phyloP scores from a whole-genome alignment of 352 stramenopile genomes.

The Phytopythium montanum region DNA sequence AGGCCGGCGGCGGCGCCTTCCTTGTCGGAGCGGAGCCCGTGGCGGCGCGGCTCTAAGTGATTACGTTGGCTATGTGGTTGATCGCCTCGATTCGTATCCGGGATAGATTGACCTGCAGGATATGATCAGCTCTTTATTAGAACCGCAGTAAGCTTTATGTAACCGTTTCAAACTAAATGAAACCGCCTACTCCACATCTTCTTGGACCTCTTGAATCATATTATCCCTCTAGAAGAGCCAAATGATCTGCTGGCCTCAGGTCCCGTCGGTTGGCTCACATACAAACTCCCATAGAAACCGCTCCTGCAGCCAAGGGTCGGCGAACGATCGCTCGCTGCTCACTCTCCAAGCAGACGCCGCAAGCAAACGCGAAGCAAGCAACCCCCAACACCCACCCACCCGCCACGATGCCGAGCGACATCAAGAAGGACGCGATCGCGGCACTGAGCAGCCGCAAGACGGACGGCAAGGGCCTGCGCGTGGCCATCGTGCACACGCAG shows the following conservation, averaged over 20 bases:
- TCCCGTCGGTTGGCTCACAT: background rate
- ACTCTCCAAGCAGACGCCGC: background rate
- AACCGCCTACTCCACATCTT: too few relatives aligned
- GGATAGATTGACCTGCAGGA: too few relatives aligned
- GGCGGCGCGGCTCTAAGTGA: too few relatives aligned
- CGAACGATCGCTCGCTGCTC: background rate
- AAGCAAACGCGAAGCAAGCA: background rate
- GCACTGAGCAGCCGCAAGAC: conserved; percentile 77
- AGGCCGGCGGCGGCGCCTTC: background rate
- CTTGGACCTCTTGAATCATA: background rate
- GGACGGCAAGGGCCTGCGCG: conserved; percentile 65
- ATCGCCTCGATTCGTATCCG: too few relatives aligned
- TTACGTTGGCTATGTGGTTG: too few relatives aligned
- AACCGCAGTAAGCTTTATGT: background rate
- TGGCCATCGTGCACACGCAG: conserved; percentile 82
- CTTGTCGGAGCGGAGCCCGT: background rate
- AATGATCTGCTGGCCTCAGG: background rate
- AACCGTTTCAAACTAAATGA: too few relatives aligned
- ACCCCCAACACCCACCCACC: background rate
- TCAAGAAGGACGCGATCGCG: conserved; percentile 74
- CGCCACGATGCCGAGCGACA: conserved; percentile 33
- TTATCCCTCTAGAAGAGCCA: background rate
- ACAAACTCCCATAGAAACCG: conserved; percentile 2
- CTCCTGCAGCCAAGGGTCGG: background rate
- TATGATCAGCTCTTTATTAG: background rate